Evolutionary conservation across 345 rosid genomes (phyloP).

Genomic region (Euphorbia tirucalli): DNA sequence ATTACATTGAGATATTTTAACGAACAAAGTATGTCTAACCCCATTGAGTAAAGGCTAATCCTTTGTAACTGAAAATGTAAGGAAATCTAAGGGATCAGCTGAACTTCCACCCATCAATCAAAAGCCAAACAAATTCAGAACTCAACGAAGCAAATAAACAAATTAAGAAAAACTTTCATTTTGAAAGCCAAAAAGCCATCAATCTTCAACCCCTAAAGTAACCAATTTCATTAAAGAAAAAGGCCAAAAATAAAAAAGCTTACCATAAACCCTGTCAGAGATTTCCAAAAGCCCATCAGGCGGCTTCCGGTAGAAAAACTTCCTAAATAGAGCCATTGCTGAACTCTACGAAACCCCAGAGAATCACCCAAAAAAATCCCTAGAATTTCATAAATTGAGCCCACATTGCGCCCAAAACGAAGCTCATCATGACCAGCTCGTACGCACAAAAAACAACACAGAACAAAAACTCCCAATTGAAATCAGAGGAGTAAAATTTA

Average conservation of each 20-base stretch:
- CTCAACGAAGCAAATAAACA: not conserved
- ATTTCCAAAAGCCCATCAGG: slow-evolving; percentile 82
- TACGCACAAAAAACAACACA: not conserved
- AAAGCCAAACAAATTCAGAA: slow-evolving; percentile 1
- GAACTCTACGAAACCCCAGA: not conserved
- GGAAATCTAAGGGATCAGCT: not conserved
- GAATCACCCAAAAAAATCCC: slow-evolving; percentile 9
- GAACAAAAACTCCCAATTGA: slow-evolving; percentile 20
- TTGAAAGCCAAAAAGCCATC: not conserved
- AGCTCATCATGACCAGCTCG: slow-evolving; percentile 20
- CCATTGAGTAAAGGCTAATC: not conserved
- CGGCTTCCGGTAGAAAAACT: slow-evolving; percentile 65
- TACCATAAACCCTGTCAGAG: slow-evolving; percentile 83
- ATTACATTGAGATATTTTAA: no score
- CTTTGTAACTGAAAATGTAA: not conserved
- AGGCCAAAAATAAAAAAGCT: slow-evolving; percentile 16
- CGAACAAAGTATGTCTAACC: not conserved
- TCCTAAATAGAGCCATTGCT: slow-evolving; percentile 66
- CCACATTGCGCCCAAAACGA: slow-evolving; percentile 29
- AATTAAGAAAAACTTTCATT: not conserved
- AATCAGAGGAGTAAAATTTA: slow-evolving; percentile 33
- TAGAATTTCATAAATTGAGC: no score
- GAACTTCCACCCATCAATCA: not conserved
- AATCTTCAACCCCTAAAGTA: slow-evolving; percentile 3
- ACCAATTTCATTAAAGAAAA: slow-evolving; percentile 1